Percentiles rank a stretch among this genome's conserved stretches.
These are phyloP conservation scores for Alternaria hordeiaustralica DNA, from an alignment of 2,329 filamentous ascomycete species.

Conservation along the genomic window DNA sequence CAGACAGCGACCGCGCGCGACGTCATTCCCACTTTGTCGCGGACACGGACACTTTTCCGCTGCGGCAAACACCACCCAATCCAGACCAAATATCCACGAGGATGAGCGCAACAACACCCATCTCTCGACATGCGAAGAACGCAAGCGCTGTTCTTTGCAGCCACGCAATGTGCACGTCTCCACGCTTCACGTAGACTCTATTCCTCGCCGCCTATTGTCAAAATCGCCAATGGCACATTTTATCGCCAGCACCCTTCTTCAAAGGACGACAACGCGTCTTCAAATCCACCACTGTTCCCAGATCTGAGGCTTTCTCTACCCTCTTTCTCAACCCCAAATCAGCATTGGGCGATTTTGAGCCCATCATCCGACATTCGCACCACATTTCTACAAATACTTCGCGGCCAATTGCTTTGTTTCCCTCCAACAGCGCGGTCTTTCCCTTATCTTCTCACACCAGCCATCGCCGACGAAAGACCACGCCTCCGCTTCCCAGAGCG, in stretches of 20 bases:
- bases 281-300: slow-evolving; percentile 76
- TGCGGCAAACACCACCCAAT: slow-evolving; percentile 17
- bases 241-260: slow-evolving; percentile 73
- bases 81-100: slow-evolving; percentile 12
- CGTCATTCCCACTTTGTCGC: slow-evolving; percentile 29
- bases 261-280: slow-evolving; percentile 49
- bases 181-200: slow-evolving; percentile 23
- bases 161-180: slow-evolving; percentile 31
- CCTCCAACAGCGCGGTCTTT: slow-evolving; percentile 79
- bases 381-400: slow-evolving; percentile 78
- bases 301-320: slow-evolving; percentile 74
- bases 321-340: slow-evolving; percentile 56
- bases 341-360: slow-evolving; percentile 86
- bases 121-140: slow-evolving; percentile 42
- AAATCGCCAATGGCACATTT: slow-evolving; percentile 73
- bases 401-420: slow-evolving; percentile 75
- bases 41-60: slow-evolving; percentile 32
- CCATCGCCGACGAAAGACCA: slow-evolving; percentile 60
- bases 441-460: slow-evolving; percentile 74
- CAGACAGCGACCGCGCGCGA: slow-evolving; percentile 18
- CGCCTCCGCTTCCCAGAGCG: slow-evolving; percentile 65
- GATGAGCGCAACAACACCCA: slow-evolving; percentile 4
- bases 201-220: slow-evolving; percentile 38
- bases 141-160: slow-evolving; percentile 34
- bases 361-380: slow-evolving; percentile 81